A percentile compares a stretch with the other conserved stretches of the same genome.
These are phyloP conservation scores for Fusarium dlaminii DNA, from an alignment of 2,329 filamentous ascomycete species.

Conservation along the genomic window DNA sequence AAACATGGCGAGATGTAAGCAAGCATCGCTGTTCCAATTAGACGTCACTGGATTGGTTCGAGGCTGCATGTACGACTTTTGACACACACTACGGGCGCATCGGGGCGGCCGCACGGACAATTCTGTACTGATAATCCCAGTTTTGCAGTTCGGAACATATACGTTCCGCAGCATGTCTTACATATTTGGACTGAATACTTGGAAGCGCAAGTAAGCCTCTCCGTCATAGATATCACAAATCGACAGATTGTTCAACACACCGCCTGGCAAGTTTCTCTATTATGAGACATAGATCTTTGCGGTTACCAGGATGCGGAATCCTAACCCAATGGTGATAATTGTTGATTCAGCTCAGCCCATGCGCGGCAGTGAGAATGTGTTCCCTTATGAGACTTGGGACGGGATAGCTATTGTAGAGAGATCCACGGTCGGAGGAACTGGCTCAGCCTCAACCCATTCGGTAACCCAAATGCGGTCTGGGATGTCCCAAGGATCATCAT, in stretches of 20 bases:
- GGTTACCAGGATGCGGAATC: not conserved
- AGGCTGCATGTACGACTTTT: not conserved
- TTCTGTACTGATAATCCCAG: not conserved
- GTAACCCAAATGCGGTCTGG: too few species aligned
- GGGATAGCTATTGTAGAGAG: too few species aligned
- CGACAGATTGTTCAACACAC: not conserved
- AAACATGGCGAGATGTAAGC: not conserved
- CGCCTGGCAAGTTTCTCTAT: rapidly evolving
- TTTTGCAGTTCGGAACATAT: not conserved
- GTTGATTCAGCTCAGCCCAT: not conserved
- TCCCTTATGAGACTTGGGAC: not conserved
- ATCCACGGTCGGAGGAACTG: too few species aligned
- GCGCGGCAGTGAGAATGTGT: too few species aligned
- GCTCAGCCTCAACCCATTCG: too few species aligned
- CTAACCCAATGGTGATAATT: not conserved
- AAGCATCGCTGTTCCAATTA: not conserved
- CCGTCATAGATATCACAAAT: not conserved
- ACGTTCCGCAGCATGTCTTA: not conserved
- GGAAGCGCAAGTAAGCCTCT: not conserved
- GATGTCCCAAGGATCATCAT: too few species aligned
- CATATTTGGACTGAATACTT: not conserved
- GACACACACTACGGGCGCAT: not conserved
- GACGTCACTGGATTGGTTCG: not conserved
- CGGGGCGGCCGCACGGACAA: not conserved
- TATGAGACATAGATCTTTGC: not conserved